Base-by-base conservation (phyloP, 1,284 basidiomycete species). In the Ganoderma resinaceum region DNA sequence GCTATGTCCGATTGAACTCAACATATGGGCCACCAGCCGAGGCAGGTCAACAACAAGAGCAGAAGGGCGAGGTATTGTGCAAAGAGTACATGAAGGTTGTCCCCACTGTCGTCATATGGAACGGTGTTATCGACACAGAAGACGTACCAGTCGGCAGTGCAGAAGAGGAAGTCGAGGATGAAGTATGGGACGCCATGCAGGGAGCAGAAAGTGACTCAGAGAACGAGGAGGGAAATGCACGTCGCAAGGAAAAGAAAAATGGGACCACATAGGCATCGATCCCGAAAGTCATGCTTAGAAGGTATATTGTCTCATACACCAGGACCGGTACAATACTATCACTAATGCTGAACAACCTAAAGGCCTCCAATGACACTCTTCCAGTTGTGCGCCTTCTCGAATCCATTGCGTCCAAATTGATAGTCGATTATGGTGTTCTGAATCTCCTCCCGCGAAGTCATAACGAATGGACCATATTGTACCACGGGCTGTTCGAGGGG, bases 361-460 rank as follows among this genome's bases (percentile, higher is more conserved):
- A 43, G 29, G 40, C 59, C 59, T 31, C 87, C 95, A 76, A 97
- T 97, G 78, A 91, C 85, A 75, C 93, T 95, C 81, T 91, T 88
- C 97, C 96, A 98, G 5, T 86, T 89, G 66, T 91, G 90, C 0
- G 95, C 95, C 62, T 91, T 91, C 81, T 99, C 97, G 78, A 98
- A 98, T 0, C 97, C 97, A 77, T 98, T 98, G 70, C 77, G 81
- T 23, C 89, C 91, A 57, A 82, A 80, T 81, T 91, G 92, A 78
- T 94, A 98, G 78, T 98, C 97, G 55, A 89, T 76, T 67, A 98
- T 80, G 0, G 96, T 95, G 77, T 94, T 84, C 76, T 92, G 88
- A 40, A 97, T 95, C 74, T 96, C 96, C 70, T 92, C 87, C 18
- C 84, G 83, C 3, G 85, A 89, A 9, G 92, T 95, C 88, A 96